A percentile compares a stretch with the other conserved stretches of the same genome.
These are phyloP conservation scores for Saccharomycopsis amapae DNA, from an alignment of 805 yeast genomes.

Conservation along the genomic window DNA sequence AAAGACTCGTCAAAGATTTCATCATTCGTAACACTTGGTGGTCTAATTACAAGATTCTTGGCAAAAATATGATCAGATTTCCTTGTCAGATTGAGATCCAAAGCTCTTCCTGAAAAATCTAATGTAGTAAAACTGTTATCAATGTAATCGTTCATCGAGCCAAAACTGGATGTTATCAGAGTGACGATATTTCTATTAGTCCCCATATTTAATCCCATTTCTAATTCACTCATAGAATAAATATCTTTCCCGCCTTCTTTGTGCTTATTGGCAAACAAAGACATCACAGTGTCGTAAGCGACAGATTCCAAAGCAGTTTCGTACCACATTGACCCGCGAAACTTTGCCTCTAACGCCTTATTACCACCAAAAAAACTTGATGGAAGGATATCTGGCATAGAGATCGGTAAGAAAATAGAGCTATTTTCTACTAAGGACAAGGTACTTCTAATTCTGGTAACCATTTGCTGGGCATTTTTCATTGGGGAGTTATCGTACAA, in stretches of 20 bases:
- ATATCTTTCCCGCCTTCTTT: slow-evolving; percentile 23
- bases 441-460: slow-evolving; percentile 40
- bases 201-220: slow-evolving; percentile 30
- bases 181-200: slow-evolving; percentile 8
- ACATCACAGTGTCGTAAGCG: slow-evolving; percentile 39
- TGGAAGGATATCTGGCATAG: slow-evolving; percentile 24
- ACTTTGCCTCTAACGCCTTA: slow-evolving; percentile 8
- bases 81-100: not conserved
- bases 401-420: slow-evolving; percentile 52
- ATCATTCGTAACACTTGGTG: slow-evolving; percentile 1
- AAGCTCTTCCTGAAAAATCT: not conserved
- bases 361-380: slow-evolving; percentile 16
- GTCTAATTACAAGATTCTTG: slow-evolving; percentile 25
- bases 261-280: slow-evolving; percentile 33
- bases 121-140: slow-evolving; percentile 1
- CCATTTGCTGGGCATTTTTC: slow-evolving; percentile 20
- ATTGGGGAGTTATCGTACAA: slow-evolving; percentile 25
- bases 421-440: slow-evolving; percentile 41
- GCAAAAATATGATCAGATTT: slow-evolving; percentile 27
- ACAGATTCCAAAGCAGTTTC: slow-evolving; percentile 32
- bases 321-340: slow-evolving; percentile 35
- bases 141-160: slow-evolving; percentile 2
- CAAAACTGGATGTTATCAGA: slow-evolving; percentile 6
- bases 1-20: slow-evolving; percentile 12
- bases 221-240: slow-evolving; percentile 38